Base-by-base conservation (phyloP, 2,329 filamentous ascomycete genomes). In the Hymenoscyphus repandus region DNA sequence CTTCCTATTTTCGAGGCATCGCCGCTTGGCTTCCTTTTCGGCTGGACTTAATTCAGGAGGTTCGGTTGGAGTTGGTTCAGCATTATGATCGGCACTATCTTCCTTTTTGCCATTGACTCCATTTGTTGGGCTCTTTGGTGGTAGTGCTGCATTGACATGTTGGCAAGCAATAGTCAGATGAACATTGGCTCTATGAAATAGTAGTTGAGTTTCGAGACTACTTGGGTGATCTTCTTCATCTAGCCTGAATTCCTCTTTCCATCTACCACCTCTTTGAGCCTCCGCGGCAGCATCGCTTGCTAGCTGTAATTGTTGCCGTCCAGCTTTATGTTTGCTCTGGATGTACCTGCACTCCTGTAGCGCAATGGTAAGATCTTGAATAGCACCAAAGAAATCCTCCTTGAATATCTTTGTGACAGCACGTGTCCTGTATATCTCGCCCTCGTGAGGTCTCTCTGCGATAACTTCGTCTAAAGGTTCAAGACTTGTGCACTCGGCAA, bases 401-500 rank as follows among this genome's bases (percentile, higher is more conserved):
- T 88, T 90, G 70, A 91, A 89, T 50, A 86, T 78, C 58, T 81
- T 82, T 31, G 89, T 85, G 41, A 88, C 77, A 9, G 87, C 88
- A 54, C 87, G 75, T 0, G 89, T 93, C 42, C 89, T 77, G 59
- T 88, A 69, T 1, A 83, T 80, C 55, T 87, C 82, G 1, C 76
- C 78, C 43, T 90, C 83, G 40, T 73, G 75, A 1, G 86, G 82
- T 17, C 79, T 70, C 37, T 81, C 77, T 11, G 73, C 70, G 52
- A 91, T 83, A 50, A 92, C 80, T 34, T 87, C 78, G 64, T 83
- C 74, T 57, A 95, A 68, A 3, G 82, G 75, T 47, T 79, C 71
- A 50, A 91, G 68, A 55, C 80, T 84, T 7, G 87, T 91, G 60
- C 78, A 83, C 61, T 88, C 80, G 33, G 83, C 85, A 65, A 93